Evolutionary conservation across 2,329 filamentous ascomycete genomes (phyloP).

Genomic region (Ophiostoma quercus): DNA sequence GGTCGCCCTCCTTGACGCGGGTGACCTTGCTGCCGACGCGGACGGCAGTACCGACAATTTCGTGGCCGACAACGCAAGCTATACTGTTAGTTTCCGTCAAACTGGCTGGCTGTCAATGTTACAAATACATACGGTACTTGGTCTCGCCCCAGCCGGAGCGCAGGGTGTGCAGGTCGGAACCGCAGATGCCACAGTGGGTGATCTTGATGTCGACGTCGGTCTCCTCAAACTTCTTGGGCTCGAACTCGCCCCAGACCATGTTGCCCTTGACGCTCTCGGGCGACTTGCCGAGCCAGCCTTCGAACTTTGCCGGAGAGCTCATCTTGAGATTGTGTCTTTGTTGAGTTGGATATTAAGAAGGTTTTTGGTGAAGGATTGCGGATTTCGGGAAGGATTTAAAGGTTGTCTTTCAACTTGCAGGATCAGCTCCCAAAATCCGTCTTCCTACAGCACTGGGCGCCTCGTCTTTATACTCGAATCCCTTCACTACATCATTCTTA

Average conservation of each 20-base stretch:
- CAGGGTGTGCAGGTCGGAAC: conserved; percentile 55
- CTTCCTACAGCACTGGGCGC: background rate
- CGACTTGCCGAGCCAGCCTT: conserved; percentile 48
- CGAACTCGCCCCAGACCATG: conserved; percentile 51
- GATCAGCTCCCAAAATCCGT: background rate
- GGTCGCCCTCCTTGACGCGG: conserved; percentile 35
- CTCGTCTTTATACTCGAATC: conserved; percentile 3
- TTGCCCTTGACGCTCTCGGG: conserved; percentile 43
- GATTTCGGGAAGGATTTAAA: background rate
- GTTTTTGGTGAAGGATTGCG: background rate
- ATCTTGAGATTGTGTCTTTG: conserved; percentile 10
- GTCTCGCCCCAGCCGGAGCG: conserved; percentile 46
- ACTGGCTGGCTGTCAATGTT: too few species aligned
- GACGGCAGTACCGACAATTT: conserved; percentile 57
- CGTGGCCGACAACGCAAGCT: conserved; percentile 56
- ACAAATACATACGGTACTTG: conserved; percentile 19
- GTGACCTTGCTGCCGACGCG: conserved; percentile 47
- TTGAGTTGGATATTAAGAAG: background rate
- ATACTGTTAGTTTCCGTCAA: conserved; percentile 8
- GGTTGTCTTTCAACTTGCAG: background rate
- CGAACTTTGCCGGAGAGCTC: conserved; percentile 37
- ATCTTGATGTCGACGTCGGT: conserved; percentile 61
- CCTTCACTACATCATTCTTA: background rate
- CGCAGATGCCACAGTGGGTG: conserved; percentile 62
- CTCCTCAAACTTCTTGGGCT: conserved; percentile 62